Base-by-base conservation (phyloP, 495 filamentous ascomycete genomes). In the Daldinia concentrica region DNA sequence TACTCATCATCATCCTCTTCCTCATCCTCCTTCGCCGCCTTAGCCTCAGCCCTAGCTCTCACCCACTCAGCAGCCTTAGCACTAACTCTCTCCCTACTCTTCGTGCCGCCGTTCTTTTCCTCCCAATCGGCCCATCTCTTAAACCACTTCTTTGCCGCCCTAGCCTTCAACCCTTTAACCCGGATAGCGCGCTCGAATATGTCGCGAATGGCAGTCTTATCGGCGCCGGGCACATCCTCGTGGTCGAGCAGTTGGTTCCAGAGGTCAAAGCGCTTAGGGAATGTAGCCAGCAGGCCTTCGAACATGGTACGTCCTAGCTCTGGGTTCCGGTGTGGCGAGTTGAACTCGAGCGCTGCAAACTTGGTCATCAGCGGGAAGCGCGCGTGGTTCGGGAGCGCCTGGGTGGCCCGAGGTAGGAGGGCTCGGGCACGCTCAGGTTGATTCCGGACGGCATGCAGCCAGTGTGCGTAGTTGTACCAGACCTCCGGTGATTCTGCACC, bases 271-370 rank as follows among this genome's bases (percentile, higher is more conserved):
- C 91, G 91, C 85, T 94, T 95, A 65, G 93, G 93, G 84, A 91
- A 97, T 15, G 90, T 90, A 26, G 88, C 86, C 6, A 98, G 83
- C 4, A 99, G 85, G 36, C 90, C 92, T 79, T 98, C 95, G 73
- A 98, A 97, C 48, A 98, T 90, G 5, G 95, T 98, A 8, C 96
- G 91, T 22, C 95, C 95, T 30, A 93, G 92, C 81, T 99, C 95
- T 4, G 92, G 83, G 73, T 95, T 93, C 36, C 94, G 96, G 73
- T 92, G 88, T 15, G 88, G 81, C 12, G 91, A 93, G 68, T 88
- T 89, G 85, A 96, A 99, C 79, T 99, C 95, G 6, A 99, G 86
- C 58, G 91, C 91, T 0, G 90, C 95, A 77, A 98, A 98, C 76
- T 93, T 93, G 68, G 88, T 85, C 61, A 95, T 93, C 0, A 96